Evolutionary conservation across 1,284 basidiomycete species (phyloP).

Genomic region (Peniophora sp.): DNA sequence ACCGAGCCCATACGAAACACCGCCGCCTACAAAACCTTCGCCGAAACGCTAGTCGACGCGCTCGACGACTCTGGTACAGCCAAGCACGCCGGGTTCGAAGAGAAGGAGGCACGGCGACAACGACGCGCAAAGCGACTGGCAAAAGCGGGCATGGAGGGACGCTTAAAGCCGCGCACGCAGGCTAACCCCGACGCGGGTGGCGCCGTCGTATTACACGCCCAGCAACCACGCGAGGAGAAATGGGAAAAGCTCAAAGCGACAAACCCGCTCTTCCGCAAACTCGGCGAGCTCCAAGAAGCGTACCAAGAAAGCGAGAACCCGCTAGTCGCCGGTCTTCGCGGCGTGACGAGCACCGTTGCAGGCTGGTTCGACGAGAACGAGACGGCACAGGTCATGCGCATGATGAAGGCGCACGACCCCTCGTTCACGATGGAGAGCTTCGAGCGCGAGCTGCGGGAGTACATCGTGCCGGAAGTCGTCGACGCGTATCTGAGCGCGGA

Average conservation of each 20-base stretch:
- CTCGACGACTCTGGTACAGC: conserved; percentile 91
- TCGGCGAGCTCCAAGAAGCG: conserved; percentile 56
- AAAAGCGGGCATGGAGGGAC: conserved; percentile 71
- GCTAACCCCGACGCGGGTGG: conserved; percentile 81
- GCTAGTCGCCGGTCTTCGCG: conserved; percentile 73
- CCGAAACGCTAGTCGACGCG: conserved; percentile 86
- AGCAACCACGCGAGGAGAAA: conserved; percentile 66
- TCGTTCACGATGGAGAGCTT: conserved; percentile 82
- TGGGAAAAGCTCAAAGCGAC: conserved; percentile 73
- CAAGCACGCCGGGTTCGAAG: conserved; percentile 91
- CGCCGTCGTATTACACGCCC: conserved; percentile 77
- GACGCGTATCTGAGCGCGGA: conserved; percentile 93
- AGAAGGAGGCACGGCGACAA: conserved; percentile 78
- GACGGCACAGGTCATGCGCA: conserved; percentile 85
- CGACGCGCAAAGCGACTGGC: conserved; percentile 68
- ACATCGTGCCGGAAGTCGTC: conserved; percentile 95
- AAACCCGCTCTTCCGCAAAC: conserved; percentile 60
- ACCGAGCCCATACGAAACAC: conserved; percentile 95
- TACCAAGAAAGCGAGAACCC: conserved; percentile 96
- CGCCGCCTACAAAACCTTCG: conserved; percentile 87
- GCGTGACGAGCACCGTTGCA: conserved; percentile 80
- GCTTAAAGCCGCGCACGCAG: conserved; percentile 40
- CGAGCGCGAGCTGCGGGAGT: conserved; percentile 89
- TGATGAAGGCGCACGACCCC: conserved; percentile 86
- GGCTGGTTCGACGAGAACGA: conserved; percentile 97